phyloP scores from a whole-genome alignment of 2,329 filamentous ascomycete genomes.

The Penicillium sp. region DNA sequence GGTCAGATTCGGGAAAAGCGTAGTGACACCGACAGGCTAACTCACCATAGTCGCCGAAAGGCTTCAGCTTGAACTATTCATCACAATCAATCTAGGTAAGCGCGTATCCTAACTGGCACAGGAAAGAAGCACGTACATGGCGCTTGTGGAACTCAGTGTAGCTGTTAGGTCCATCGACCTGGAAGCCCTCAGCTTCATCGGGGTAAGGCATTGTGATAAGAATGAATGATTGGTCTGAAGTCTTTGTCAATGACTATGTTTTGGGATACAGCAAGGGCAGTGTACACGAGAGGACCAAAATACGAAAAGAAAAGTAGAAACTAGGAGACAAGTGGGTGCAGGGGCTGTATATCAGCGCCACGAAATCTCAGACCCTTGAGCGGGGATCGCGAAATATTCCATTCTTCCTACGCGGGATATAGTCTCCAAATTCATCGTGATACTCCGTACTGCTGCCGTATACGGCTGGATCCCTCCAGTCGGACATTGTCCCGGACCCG shows the following conservation, averaged over 20 bases:
- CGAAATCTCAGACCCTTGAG: not conserved
- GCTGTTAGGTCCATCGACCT: constrained; percentile 57
- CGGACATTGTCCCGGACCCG: constrained; percentile 5
- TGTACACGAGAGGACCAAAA: not conserved
- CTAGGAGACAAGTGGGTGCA: not conserved
- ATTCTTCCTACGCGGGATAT: not conserved
- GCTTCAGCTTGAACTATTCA: constrained; percentile 65
- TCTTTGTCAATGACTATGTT: not conserved
- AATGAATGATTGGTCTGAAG: constrained; percentile 5
- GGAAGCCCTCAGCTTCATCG: constrained; percentile 41
- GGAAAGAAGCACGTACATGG: constrained; percentile 35
- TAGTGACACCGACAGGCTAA: not conserved
- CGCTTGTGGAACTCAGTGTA: constrained; percentile 52
- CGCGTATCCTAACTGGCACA: not conserved
- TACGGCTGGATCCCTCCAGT: not conserved
- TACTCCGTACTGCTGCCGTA: not conserved
- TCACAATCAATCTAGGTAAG: not conserved
- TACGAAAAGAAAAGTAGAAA: not conserved
- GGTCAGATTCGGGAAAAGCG: not conserved
- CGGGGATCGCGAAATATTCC: not conserved
- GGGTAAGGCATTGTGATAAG: constrained; percentile 37
- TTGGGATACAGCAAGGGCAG: not conserved
- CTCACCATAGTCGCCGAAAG: constrained; percentile 63
- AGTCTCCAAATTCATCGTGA: not conserved
- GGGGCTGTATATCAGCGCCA: constrained; percentile 9